Evolutionary conservation across 106 monocot genomes (phyloP).

Genomic region (Platanthera zijinensis): DNA sequence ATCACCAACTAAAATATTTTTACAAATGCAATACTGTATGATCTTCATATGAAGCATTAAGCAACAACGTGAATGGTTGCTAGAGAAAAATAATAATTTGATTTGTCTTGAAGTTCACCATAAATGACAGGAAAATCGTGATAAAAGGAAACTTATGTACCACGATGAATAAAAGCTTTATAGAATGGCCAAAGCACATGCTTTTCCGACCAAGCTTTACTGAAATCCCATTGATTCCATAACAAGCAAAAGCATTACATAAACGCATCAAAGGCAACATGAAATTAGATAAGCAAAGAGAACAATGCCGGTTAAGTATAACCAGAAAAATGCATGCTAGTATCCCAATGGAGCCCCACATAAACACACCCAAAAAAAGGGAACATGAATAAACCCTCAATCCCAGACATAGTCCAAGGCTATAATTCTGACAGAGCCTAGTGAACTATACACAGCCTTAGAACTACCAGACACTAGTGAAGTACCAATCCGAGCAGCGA

Average conservation of each 20-base stretch:
- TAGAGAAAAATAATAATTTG: too few species aligned
- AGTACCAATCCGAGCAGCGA: too few species aligned
- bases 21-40: background rate
- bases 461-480: slow-evolving; percentile 3
- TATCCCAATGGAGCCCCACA: background rate
- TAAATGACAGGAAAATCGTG: background rate
- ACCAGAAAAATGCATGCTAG: background rate
- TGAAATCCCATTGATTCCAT: background rate
- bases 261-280: background rate
- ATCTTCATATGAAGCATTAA: background rate
- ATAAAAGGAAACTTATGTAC: background rate
- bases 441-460: background rate
- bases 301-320: background rate
- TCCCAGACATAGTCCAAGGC: background rate
- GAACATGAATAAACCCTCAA: background rate
- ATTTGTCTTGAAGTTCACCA: background rate
- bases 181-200: background rate
- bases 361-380: background rate
- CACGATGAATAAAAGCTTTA: background rate
- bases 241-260: background rate
- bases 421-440: background rate
- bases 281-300: background rate
- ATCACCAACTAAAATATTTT: background rate
- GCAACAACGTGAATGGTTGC: background rate
- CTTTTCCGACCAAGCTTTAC: background rate